Conservation (phyloP, 129 eudicot species). For the Ambrosia artemisiifolia region DNA sequence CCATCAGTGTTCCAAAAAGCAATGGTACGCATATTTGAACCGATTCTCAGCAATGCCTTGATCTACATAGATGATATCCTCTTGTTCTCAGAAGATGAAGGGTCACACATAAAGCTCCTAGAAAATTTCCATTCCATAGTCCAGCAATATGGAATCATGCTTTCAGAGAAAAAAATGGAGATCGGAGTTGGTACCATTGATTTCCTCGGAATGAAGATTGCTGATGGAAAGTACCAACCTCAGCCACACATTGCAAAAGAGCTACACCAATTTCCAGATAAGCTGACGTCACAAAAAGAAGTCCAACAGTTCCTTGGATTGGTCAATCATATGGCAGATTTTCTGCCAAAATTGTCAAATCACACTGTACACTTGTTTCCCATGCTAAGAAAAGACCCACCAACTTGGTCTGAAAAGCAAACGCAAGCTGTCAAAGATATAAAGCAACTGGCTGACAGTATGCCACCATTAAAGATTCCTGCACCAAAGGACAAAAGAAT, state of each 20-base stretch:
- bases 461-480: not conserved
- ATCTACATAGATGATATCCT: not conserved
- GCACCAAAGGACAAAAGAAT: not conserved
- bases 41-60: not conserved
- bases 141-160: not conserved
- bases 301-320: too few relatives aligned
- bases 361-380: too few relatives aligned
- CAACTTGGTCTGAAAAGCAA: not conserved
- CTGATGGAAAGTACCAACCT: not conserved
- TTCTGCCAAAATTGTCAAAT: too few relatives aligned
- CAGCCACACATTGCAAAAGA: not conserved
- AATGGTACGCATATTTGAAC: not conserved
- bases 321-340: too few relatives aligned
- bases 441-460: not conserved
- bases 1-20: not conserved
- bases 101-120: not conserved
- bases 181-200: not conserved
- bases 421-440: not conserved
- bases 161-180: constrained; percentile 4
- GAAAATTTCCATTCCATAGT: not conserved
- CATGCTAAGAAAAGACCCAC: too few relatives aligned
- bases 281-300: too few relatives aligned
- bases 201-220: not conserved
- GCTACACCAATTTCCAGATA: too few relatives aligned
- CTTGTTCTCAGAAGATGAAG: not conserved